Percentiles rank a stretch among this genome's conserved stretches.
These are phyloP conservation scores for Paracoccidioides lutzii DNA, from an alignment of 2,329 filamentous ascomycete genomes.

Conservation along the genomic window DNA sequence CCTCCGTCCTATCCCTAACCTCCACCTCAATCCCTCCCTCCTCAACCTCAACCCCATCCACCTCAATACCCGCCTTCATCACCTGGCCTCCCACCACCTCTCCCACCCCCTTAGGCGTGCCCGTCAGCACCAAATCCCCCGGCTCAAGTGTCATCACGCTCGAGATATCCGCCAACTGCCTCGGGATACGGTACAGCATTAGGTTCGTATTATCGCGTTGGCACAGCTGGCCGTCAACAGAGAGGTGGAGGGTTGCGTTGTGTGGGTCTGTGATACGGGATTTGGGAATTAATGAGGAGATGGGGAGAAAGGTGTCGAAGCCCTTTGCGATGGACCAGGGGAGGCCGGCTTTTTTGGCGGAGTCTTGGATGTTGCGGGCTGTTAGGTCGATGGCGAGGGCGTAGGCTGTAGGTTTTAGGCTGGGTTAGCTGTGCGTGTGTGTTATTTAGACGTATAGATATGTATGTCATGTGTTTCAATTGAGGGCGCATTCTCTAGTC, in stretches of 20 bases:
- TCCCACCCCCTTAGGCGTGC: slow-evolving; percentile 92
- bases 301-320: slow-evolving; percentile 91
- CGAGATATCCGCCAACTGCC: slow-evolving; percentile 80
- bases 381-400: slow-evolving; percentile 95
- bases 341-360: slow-evolving; percentile 92
- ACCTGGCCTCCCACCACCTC: slow-evolving; percentile 73
- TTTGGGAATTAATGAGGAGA: slow-evolving; percentile 72
- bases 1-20: slow-evolving; percentile 60
- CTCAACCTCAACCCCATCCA: slow-evolving; percentile 69
- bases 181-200: slow-evolving; percentile 86
- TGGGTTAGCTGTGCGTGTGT: neutral
- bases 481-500: neutral
- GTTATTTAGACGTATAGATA: neutral
- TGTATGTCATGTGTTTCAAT: neutral
- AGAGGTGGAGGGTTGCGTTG: slow-evolving; percentile 72
- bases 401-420: slow-evolving; percentile 47
- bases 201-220: slow-evolving; percentile 84
- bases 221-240: slow-evolving; percentile 63
- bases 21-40: slow-evolving; percentile 73
- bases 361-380: slow-evolving; percentile 84
- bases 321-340: slow-evolving; percentile 96
- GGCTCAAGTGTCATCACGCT: slow-evolving; percentile 87
- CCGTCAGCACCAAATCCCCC: slow-evolving; percentile 90
- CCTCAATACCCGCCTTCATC: slow-evolving; percentile 69
- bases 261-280: slow-evolving; percentile 73